Evolutionary conservation across 495 filamentous ascomycete species (phyloP), one percentile per base, ranked within the genome.

Genomic region (Penicillium canescens): DNA sequence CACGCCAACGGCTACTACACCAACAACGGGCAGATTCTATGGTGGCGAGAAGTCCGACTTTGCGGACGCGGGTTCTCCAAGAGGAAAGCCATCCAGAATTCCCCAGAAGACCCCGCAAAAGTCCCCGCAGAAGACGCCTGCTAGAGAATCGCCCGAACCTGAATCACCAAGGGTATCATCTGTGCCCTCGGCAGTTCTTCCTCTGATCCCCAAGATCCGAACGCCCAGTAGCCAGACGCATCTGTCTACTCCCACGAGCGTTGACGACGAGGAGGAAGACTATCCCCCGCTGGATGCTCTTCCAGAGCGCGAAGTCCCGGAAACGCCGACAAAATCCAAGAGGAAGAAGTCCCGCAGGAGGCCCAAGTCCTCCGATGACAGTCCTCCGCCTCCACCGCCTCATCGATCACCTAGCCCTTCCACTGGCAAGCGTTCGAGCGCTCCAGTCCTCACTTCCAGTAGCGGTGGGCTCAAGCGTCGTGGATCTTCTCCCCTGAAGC

Each of bases 401-500:
- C 81, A 82, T 63, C 73, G 77, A 18, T 75, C 70, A 16, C 72
- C 78, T 36, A 79, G 64, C 58, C 67, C 75, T 50, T 67, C 75
- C 41, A 74, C 66, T 52, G 58, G 61, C 62, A 86, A 74, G 74
- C 76, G 59, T 68, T 62, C 73, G 41, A 79, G 78, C 36, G 68
- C 73, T 33, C 82, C 82, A 33, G 73, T 82, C 4, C 73, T 82
- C 13, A 49, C 78, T 72, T 42, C 69, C 50, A 58, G 63, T 57
- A 41, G 62, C 64, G 54, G 57, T 21, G 75, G 72, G 23, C 67
- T 79, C 10, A 87, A 82, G 60, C 80, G 93, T 26, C 82, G 90
- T 6, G 88, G 86, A 23, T 98, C 95, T 4, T 98, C 95, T 8
- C 95, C 95, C 8, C 78, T 99, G 52, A 99, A 99, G 71, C 94